Percentiles rank a stretch among this genome's conserved stretches.
phyloP scores from a whole-genome alignment of 2,329 filamentous ascomycete species.

The Fusarium sp. region DNA sequence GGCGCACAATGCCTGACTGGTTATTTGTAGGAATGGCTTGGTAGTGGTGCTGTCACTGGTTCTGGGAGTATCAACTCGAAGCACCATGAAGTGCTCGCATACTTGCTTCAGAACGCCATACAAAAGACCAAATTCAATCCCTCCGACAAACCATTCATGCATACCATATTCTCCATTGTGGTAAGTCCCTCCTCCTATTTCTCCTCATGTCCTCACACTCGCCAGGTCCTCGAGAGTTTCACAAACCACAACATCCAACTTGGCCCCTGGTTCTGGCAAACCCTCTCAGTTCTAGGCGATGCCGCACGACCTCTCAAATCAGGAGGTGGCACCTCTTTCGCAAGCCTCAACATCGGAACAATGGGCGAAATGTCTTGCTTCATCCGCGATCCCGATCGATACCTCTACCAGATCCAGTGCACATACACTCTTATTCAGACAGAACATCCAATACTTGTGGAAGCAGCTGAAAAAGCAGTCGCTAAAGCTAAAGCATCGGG shows the following conservation, averaged over 20 bases:
- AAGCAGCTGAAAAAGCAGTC: not conserved
- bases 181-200: not conserved
- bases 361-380: constrained; percentile 7
- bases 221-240: constrained; percentile 11
- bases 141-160: not conserved
- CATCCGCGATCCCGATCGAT: not conserved
- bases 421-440: not conserved
- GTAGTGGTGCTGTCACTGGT: not conserved
- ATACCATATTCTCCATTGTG: not conserved
- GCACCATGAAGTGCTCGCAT: not conserved
- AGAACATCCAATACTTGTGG: not conserved
- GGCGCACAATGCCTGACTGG: fast-evolving
- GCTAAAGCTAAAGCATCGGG: not conserved
- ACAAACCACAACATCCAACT: not conserved
- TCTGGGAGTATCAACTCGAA: not conserved
- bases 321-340: not conserved
- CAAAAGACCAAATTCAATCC: not conserved
- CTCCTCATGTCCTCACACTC: fast-evolving
- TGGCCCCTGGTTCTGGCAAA: constrained; percentile 9
- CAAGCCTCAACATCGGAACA: not conserved
- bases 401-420: constrained; percentile 11
- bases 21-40: constrained; percentile 1
- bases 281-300: not conserved
- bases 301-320: not conserved
- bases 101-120: not conserved